Percentiles rank a stretch among this genome's conserved stretches.
Evolutionary conservation across 2,329 filamentous ascomycete species (phyloP).

Genomic region (Penicillium sp.): DNA sequence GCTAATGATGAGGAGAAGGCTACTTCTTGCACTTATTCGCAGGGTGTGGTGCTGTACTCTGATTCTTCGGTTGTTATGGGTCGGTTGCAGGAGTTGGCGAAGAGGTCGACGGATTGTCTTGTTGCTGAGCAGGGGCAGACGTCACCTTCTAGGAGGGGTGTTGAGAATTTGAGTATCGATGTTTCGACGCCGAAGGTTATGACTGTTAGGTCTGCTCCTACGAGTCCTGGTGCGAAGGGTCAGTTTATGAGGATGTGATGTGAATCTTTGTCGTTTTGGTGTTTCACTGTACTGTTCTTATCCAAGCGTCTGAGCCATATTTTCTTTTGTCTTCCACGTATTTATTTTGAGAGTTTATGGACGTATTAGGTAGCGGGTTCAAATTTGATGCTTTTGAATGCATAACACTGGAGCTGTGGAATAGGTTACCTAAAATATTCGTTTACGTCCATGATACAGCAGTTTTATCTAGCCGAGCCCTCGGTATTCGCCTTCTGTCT

Average conservation of each 20-base stretch:
- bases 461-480: too few species aligned
- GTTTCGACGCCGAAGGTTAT: conserved; percentile 9
- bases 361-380: conserved; percentile 4
- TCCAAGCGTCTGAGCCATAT: background rate
- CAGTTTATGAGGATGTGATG: conserved; percentile 7
- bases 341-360: background rate
- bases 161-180: conserved; percentile 7
- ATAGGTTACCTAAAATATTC: too few species aligned
- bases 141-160: conserved; percentile 11
- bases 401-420: too few species aligned
- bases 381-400: background rate
- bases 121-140: conserved; percentile 8
- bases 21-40: conserved; percentile 46
- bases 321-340: background rate
- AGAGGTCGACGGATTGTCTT: conserved; percentile 25
- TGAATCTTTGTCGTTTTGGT: background rate
- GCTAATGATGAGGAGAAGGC: conserved; percentile 46
- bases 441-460: too few species aligned
- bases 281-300: background rate
- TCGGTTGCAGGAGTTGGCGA: conserved; percentile 40
- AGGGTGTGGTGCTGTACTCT: conserved; percentile 50
- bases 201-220: conserved; percentile 20
- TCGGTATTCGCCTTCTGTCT: too few species aligned
- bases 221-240: conserved; percentile 16
- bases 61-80: conserved; percentile 45